Base-by-base conservation (phyloP, 116 monocot species). In the Iris pallida region DNA sequence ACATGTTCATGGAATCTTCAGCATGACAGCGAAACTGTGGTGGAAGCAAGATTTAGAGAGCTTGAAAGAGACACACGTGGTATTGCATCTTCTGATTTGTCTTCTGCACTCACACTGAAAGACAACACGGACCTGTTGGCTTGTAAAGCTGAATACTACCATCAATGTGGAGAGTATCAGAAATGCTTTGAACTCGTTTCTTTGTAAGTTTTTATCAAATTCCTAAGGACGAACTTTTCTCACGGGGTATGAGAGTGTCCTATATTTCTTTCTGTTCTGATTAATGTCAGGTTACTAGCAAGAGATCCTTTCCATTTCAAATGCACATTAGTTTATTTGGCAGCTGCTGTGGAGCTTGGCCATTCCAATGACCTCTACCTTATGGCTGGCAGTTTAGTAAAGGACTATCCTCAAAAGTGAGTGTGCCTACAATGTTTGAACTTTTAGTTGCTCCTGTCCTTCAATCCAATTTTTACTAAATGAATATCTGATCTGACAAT, bases 371-470 rank as follows among this genome's bases (percentile, higher is more conserved):
- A 98, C 57, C 86, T 98, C 49, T 98, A 98, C 78, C 56, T 88
- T 74, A 76, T 93, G 78, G 87, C 98, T 42, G 82, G 86, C 67
- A 85, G 83, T 82, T 71, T 98, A 68, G 90, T 98, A 57, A 93
- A 81, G 64, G 93, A 98, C 62, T 87, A 98, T 81, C 93, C 98
- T 63, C 93, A 93, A 69, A 98, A 90, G 98, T 98, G 76, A 79
- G 92, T 79, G 57, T 42, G 18, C 18, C 48, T 61, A 12, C 16
- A 17, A 58, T 73, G n/a, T 44, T 16, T 53, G 42, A 54, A 42
- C 14, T 7, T n/a, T 42, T 67, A 55, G 16, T 45, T 52, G 52
- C 44, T 61, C 40, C 40, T 62, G 30, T 30, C 30, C 30, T 30
- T 30, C 30, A 30, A 30, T 30, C 30, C 30, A 30, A 30, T 30